Conservation (phyloP, 2,329 filamentous ascomycete species). For the Neonectria magnoliae region DNA sequence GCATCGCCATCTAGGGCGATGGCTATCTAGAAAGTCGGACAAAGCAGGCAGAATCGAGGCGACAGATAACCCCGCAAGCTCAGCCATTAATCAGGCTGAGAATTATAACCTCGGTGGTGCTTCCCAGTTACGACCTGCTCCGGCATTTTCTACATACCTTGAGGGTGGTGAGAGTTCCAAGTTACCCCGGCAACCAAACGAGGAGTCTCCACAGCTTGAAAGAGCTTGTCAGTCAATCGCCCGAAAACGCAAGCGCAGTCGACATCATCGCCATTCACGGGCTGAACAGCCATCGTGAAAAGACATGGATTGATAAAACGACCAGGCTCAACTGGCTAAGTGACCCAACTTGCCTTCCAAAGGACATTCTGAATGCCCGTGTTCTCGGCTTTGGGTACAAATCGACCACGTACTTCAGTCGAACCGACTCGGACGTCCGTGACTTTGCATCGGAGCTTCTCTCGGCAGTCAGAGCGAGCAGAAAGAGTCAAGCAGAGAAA, state of each 20-base stretch:
- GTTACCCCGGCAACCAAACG: neutral
- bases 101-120: neutral
- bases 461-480: neutral
- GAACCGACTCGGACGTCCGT: neutral
- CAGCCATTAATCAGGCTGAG: too few relatives aligned
- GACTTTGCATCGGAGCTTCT: neutral
- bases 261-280: slow-evolving; percentile 10
- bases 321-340: slow-evolving; percentile 1
- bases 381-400: neutral
- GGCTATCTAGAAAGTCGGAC: too few relatives aligned
- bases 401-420: neutral
- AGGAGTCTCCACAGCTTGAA: neutral
- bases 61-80: too few relatives aligned
- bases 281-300: slow-evolving; percentile 1
- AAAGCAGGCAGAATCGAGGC: too few relatives aligned
- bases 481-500: neutral
- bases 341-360: neutral
- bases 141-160: neutral
- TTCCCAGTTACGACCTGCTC: neutral
- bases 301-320: neutral
- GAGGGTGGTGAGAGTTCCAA: neutral
- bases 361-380: neutral
- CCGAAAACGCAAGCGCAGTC: neutral
- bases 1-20: too few relatives aligned
- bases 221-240: neutral